Evolutionary conservation across 1,139 yeast species (phyloP).

Genomic region (Scheffersomyces titani): DNA sequence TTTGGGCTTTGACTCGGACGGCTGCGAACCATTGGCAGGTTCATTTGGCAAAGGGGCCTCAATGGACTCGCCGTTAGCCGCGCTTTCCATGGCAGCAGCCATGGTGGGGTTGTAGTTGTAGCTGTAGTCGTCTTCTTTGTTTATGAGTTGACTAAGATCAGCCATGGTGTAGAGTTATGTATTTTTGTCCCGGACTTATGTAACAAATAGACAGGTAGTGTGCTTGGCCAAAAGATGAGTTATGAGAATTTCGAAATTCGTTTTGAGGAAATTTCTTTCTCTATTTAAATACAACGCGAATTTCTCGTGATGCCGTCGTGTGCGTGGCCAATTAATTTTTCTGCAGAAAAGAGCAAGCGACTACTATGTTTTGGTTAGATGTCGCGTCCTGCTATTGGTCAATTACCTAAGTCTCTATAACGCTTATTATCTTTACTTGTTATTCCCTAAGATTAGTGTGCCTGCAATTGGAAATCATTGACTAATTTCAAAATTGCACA

Average conservation of each 20-base stretch:
- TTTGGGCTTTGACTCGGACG: not conserved
- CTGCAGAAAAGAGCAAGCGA: not conserved
- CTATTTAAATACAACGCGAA: slow-evolving; percentile 11
- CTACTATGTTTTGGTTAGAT: not conserved
- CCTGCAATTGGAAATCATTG: too few relatives aligned
- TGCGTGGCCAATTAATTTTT: slow-evolving; percentile 1
- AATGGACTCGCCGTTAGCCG: slow-evolving; percentile 1
- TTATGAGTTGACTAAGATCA: slow-evolving; percentile 18
- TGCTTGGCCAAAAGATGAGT: not conserved
- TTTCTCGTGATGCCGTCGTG: slow-evolving; percentile 7
- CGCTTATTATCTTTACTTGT: not conserved
- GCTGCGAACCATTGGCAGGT: slow-evolving; percentile 1
- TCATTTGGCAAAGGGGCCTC: not conserved
- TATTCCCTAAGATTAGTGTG: not conserved
- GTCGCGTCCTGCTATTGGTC: not conserved
- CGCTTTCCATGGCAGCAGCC: not conserved
- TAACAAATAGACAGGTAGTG: slow-evolving; percentile 1
- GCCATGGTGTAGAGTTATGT: slow-evolving; percentile 9
- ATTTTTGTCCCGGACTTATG: slow-evolving; percentile 3
- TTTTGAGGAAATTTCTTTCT: slow-evolving; percentile 7
- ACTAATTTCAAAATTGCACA: too few relatives aligned
- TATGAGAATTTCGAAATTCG: not conserved
- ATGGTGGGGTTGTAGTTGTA: slow-evolving; percentile 10
- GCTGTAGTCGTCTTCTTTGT: slow-evolving; percentile 19
- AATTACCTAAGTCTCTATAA: not conserved